Evolutionary conservation across 768 basidiomycete genomes (phyloP).

Genomic region (Termitomyces sp.): DNA sequence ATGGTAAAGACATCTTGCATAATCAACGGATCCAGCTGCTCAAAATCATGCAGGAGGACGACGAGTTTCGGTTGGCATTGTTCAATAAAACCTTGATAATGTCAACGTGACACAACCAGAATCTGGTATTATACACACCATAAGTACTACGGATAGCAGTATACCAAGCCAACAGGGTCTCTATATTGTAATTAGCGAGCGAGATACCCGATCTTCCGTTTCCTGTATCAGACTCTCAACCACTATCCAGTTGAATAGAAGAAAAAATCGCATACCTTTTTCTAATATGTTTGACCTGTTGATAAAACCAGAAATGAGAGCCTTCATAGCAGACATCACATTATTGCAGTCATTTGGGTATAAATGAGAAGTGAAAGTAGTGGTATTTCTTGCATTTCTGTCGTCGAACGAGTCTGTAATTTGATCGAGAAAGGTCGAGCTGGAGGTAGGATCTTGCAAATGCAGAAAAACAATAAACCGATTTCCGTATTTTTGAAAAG

Average conservation of each 20-base stretch:
- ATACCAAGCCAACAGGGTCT: slow-evolving; percentile 57
- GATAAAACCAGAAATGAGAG: slow-evolving; percentile 48
- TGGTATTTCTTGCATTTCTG: slow-evolving; percentile 7
- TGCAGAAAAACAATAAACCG: not conserved
- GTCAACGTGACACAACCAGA: not conserved
- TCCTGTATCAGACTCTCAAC: slow-evolving; percentile 18
- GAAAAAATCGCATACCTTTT: slow-evolving; percentile 14
- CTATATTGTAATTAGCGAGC: slow-evolving; percentile 58
- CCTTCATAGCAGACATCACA: slow-evolving; percentile 46
- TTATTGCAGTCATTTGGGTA: slow-evolving; percentile 55
- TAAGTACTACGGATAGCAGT: slow-evolving; percentile 29
- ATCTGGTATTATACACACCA: slow-evolving; percentile 21
- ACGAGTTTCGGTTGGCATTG: slow-evolving; percentile 35
- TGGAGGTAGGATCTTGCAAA: slow-evolving; percentile 34
- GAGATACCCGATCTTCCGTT: slow-evolving; percentile 46
- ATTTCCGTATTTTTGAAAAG: not conserved
- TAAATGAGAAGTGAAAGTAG: slow-evolving; percentile 38
- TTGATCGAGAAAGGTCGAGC: slow-evolving; percentile 40
- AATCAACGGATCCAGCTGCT: slow-evolving; percentile 57
- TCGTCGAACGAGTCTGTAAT: slow-evolving; percentile 24
- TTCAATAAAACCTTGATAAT: slow-evolving; percentile 4
- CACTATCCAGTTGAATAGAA: not conserved
- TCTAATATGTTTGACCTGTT: slow-evolving; percentile 25
- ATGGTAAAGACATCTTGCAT: slow-evolving; percentile 69
- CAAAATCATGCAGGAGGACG: slow-evolving; percentile 68